phyloP scores from a whole-genome alignment of 176 grass and related monocot species.

The Oryza longistaminata region DNA sequence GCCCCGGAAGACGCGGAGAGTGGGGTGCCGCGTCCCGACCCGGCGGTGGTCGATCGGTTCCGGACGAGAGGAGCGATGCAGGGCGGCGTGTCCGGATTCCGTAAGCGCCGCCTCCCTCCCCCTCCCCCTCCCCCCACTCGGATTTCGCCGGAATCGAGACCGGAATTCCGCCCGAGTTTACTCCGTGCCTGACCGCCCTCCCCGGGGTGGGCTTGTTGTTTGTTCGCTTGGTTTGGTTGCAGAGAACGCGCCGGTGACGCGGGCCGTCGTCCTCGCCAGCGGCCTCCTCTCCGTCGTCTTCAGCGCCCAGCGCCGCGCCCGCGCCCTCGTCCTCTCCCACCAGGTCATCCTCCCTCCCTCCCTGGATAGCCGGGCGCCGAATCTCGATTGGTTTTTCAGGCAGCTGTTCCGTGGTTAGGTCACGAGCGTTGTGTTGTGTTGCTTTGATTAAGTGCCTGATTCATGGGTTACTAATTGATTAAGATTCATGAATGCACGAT shows the following conservation, averaged over 20 bases:
- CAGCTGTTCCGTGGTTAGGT: neutral
- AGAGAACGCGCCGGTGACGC: slow-evolving; percentile 81
- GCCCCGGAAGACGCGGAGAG: no score
- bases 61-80: slow-evolving; percentile 46
- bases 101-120: slow-evolving; percentile 37
- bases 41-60: no score
- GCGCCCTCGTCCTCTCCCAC: slow-evolving; percentile 55
- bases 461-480: no score
- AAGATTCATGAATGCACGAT: neutral
- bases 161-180: neutral
- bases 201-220: slow-evolving; percentile 6
- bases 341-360: slow-evolving; percentile 37
- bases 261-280: slow-evolving; percentile 52
- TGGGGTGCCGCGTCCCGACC: no score
- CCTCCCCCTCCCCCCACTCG: neutral
- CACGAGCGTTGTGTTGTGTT: neutral
- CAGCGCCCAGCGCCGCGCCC: slow-evolving; percentile 45
- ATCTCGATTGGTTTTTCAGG: slow-evolving; percentile 18
- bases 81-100: slow-evolving; percentile 78
- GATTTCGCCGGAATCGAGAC: slow-evolving; percentile 4
- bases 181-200: slow-evolving; percentile 17
- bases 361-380: neutral
- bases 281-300: slow-evolving; percentile 61
- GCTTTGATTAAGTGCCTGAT: neutral
- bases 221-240: neutral